phyloP scores from a whole-genome alignment of 306 rosid species.

The Echinosophora koreensis region DNA sequence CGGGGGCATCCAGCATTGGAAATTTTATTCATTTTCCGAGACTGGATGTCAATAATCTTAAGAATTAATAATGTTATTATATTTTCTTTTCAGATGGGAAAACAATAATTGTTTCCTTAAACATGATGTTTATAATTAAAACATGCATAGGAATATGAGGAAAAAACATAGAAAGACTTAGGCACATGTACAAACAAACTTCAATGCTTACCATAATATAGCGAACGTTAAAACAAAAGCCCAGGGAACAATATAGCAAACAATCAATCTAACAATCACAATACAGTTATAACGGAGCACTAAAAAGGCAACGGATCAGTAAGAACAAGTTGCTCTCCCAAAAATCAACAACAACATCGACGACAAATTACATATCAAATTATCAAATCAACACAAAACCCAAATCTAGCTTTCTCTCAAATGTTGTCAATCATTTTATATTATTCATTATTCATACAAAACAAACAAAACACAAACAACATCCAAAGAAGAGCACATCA shows the following conservation, averaged over 20 bases:
- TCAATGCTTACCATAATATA: background rate
- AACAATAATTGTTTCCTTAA: background rate
- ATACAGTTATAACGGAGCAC: background rate
- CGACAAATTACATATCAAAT: background rate
- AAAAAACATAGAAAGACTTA: too few relatives aligned
- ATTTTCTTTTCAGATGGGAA: background rate
- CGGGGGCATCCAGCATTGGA: background rate
- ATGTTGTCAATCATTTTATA: background rate
- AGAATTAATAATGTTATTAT: too few relatives aligned
- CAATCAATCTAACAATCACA: constrained; percentile 25
- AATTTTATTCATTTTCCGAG: background rate
- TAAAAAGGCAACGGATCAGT: background rate
- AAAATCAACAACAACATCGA: constrained; percentile 26
- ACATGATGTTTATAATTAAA: background rate
- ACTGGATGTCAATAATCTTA: background rate
- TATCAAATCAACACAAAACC: background rate
- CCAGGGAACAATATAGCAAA: background rate
- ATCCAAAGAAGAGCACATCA: background rate
- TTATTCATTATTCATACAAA: constrained; percentile 5
- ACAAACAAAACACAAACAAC: background rate
- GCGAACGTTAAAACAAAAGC: background rate
- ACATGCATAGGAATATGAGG: background rate
- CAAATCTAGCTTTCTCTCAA: background rate
- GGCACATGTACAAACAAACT: background rate
- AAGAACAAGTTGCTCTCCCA: background rate